These are phyloP conservation scores for Pseudogymnoascus sp. DNA, from an alignment of 2,329 filamentous ascomycete species.

Conservation along the genomic window DNA sequence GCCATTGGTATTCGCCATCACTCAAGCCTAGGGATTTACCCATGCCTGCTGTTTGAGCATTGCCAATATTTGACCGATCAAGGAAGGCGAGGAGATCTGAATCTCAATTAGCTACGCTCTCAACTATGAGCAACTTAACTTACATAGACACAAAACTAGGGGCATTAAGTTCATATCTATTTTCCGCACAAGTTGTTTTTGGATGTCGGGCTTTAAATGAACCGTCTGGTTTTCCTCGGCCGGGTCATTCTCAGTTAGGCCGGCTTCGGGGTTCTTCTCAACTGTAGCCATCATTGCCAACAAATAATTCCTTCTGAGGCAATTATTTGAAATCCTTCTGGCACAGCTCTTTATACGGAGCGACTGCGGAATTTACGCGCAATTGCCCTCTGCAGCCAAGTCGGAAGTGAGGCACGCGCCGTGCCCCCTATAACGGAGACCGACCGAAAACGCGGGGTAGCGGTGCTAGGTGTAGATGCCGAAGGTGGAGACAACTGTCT, in stretches of 20 bases:
- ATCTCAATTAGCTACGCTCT: neutral
- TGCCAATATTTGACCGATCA: conserved; percentile 46
- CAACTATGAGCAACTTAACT: neutral
- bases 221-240: neutral
- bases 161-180: conserved; percentile 51
- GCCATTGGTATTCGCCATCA: conserved; percentile 36
- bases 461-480: neutral
- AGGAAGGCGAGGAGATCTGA: conserved; percentile 40
- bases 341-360: neutral
- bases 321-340: neutral
- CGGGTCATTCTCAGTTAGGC: neutral
- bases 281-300: neutral
- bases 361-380: neutral
- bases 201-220: conserved; percentile 25
- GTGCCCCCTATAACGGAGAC: neutral
- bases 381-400: neutral
- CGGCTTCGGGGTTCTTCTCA: neutral
- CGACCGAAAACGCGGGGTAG: neutral
- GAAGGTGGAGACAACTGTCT: neutral
- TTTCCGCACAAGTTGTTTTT: conserved; percentile 46
- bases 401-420: neutral
- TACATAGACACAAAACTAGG: conserved; percentile 21
- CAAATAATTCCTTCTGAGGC: neutral
- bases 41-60: conserved; percentile 49
- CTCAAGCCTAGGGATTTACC: conserved; percentile 39